Evolutionary conservation across 257 asterid species (phyloP).

Genomic region (Plantago elongata): DNA sequence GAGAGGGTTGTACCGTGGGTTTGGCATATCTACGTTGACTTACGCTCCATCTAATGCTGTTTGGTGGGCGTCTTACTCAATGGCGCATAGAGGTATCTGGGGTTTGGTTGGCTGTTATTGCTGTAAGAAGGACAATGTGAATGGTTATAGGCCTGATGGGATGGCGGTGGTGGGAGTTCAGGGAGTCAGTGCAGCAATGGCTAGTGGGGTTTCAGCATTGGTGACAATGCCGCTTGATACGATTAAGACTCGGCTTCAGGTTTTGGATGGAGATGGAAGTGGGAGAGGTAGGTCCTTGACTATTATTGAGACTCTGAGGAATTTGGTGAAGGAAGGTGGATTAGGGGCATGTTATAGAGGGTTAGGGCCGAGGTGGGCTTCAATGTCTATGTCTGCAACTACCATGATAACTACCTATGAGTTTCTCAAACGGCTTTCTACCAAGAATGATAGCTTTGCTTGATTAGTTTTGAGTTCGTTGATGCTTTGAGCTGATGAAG

Average conservation of each 20-base stretch:
- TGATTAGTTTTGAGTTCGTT: slow-evolving; percentile 23
- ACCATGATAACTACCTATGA: slow-evolving; percentile 97
- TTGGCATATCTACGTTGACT: slow-evolving; percentile 87
- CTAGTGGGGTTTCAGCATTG: slow-evolving; percentile 88
- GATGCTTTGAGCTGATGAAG: slow-evolving; percentile 17
- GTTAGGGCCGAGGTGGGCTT: slow-evolving; percentile 94
- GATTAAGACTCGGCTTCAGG: slow-evolving; percentile 86
- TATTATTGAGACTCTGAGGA: slow-evolving; percentile 54
- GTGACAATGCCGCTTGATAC: slow-evolving; percentile 98
- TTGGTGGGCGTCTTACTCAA: slow-evolving; percentile 97
- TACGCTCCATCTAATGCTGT: slow-evolving; percentile 98
- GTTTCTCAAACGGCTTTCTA: slow-evolving; percentile 80
- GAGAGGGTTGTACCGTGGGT: slow-evolving; percentile 86
- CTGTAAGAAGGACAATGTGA: slow-evolving; percentile 54
- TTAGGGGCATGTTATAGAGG: slow-evolving; percentile 92
- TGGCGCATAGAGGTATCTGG: slow-evolving; percentile 70
- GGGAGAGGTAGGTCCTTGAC: slow-evolving; percentile 37
- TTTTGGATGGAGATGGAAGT: slow-evolving; percentile 66
- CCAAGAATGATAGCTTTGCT: slow-evolving; percentile 58
- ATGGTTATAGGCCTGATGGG: slow-evolving; percentile 66
- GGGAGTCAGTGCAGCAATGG: slow-evolving; percentile 88
- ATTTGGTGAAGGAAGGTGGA: slow-evolving; percentile 86
- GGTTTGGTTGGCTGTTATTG: slow-evolving; percentile 44
- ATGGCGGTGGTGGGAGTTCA: slow-evolving; percentile 69
- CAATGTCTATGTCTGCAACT: slow-evolving; percentile 92